Evolutionary conservation across 192 early-diverging fungal species (phyloP), one percentile per base, ranked within the genome.

Genomic region (Diversispora eburnea): DNA sequence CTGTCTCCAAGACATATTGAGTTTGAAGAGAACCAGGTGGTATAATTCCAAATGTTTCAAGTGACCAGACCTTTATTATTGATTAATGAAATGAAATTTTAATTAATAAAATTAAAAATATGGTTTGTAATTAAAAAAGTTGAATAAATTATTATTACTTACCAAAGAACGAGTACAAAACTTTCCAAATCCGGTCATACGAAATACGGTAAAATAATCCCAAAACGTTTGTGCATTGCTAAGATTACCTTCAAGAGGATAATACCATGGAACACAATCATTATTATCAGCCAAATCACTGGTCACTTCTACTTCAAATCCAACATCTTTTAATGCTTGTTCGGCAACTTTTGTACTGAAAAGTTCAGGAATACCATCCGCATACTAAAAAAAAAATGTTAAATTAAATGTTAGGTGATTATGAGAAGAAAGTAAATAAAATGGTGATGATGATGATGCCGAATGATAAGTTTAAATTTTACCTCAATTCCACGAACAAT

Each of bases 321-420:
- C 94, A 61, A 91, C 92, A 52, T 87, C 89, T 79, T 87, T 88
- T 45, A 95, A 81, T 6, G 92, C 94, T 75, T 92, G 79, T 56
- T 95, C 76, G 63, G 91, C 92, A 8, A 92, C 88, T 39, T 78
- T 72, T 22, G 86, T 89, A 67, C 85, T 83, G 72, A 91, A 92
- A 75, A 98, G 86, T 84, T 94, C 91, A 75, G 93, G 87, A 56
- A 98, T 91, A 6, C 94, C 94, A 71, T 97, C 94, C 55, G 95
- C 96, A 45, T 90, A 86, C 82, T 68, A 25, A 33, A n/a, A 42
- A 13, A 13, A 45, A 63, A n/a, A 63, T 33, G 25, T 33, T 33
- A 63, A 3, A 45, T 42, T 41, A 39, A 42, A 42, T 7, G 17
- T 63, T 17, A 63, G 3, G 39, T n/a, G 7, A 45, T 63, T 3